A percentile compares a stretch with the other conserved stretches of the same genome.
These are phyloP conservation scores for Apophysomyces sp. DNA, from an alignment of 371 early-diverging fungal species.

Conservation along the genomic window DNA sequence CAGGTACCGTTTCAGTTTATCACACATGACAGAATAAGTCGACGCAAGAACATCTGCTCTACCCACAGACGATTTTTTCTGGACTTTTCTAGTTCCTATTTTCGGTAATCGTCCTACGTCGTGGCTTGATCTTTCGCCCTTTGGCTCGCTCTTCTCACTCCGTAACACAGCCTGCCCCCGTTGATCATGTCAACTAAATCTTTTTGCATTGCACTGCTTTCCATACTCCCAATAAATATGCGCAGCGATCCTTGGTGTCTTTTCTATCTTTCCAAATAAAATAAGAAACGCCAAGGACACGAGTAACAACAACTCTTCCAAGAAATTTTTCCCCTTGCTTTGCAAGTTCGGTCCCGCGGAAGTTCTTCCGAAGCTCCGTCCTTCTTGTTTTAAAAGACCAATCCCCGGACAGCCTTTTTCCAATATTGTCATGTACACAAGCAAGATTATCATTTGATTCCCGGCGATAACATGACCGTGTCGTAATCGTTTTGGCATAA, in stretches of 20 bases:
- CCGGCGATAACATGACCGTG: background rate
- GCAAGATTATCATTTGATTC: background rate
- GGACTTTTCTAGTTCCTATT: background rate
- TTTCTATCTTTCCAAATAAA: background rate
- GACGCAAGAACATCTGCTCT: conserved; percentile 3
- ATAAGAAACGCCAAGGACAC: background rate
- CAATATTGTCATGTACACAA: background rate
- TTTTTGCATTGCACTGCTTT: conserved; percentile 1
- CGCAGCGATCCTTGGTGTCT: background rate
- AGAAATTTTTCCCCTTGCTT: conserved; percentile 12
- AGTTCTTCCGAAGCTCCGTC: conserved; percentile 10
- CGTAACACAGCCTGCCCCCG: background rate
- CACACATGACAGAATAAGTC: conserved; percentile 3
- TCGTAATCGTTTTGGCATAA: background rate
- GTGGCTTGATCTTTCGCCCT: background rate
- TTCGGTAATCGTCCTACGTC: background rate
- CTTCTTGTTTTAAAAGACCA: conserved; percentile 3
- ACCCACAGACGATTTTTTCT: background rate
- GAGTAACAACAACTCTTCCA: background rate
- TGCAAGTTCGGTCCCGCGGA: conserved; percentile 25
- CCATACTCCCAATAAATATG: background rate
- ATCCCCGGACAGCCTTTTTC: background rate
- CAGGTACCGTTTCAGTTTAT: conserved; percentile 1
- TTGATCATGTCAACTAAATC: conserved; percentile 1
- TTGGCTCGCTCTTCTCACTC: background rate